Base-by-base conservation (phyloP, 1,284 basidiomycete species). In the Ustilago curta region DNA sequence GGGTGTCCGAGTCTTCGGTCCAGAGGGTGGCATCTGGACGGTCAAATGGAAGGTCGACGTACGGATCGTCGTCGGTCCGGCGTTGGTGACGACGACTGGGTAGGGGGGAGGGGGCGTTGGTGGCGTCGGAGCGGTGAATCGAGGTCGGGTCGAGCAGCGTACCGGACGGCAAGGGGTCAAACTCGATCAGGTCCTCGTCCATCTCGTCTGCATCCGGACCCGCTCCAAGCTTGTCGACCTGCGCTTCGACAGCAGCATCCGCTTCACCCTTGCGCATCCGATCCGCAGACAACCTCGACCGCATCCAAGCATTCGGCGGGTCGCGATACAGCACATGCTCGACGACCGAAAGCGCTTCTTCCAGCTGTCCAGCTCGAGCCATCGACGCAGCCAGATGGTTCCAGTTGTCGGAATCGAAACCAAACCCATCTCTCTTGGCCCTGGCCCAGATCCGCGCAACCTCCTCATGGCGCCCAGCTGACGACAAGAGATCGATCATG, bases 331-430 rank as follows among this genome's bases (percentile, higher is more conserved):
- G 88, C 43, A 97, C 90, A 48, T 89, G 88, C 83, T 97, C 93
- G 29, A 94, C 86, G 25, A 97, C 88, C 77, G 91, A 90, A 84
- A 96, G 93, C 3, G 93, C 94, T 50, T 91, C 91, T 71, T 91
- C 90, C 8, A 91, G 84, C 78, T 96, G 90, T 19, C 92, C 94
- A 0, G 91, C 92, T 35, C 91, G 89, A 31, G 94, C 88, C 35
- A 96, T 88, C 14, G 91, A 92, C 4, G 91, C 87, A 25, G 88
- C 89, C 25, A 96, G 88, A 79, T 93, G 91, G 83, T 97, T 98
- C 92, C 94, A 99, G 85, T 97, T 98, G 78, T 92, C 90, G 12
- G 92, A 89, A 83, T 97, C 94, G 81, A 95, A 94, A 3, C 88
- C 88, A 76, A 96, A 92, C 1, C 93, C 93, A n/a, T 88, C 85